Base-by-base conservation (phyloP, 441 rosid species). In the Adansonia rubrostipa region DNA sequence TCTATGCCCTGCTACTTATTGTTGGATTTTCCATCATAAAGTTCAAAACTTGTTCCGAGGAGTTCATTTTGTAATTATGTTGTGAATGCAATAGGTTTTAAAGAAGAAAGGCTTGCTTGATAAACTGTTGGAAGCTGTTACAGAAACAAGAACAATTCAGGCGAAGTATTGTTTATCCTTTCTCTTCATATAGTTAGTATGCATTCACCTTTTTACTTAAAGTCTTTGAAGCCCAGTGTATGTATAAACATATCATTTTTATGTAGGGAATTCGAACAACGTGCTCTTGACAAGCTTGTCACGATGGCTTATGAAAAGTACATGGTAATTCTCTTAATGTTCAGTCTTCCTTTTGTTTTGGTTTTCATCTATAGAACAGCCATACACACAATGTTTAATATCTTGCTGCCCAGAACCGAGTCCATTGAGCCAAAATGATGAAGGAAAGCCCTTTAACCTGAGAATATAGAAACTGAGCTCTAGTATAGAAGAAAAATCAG, bases 221-320 rank as follows among this genome's bases (percentile, higher is more conserved):
- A 78, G 24, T 65, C 44, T 79, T 77, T 17, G 75, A 68, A 40
- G 9, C 24, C 13, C 48, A 17, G 60, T 10, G 54, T 53, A 62
- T 77, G 61, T 74, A 65, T 67, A 68, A 48, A 75, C 74, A 36
- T 42, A 75, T 47, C 62, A 54, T 73, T 64, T 78, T 81, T 82
- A 24, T 86, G 13, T 79, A 96, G 99, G 94, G 97, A 90, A 80
- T 85, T 94, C 20, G 90, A 89, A 84, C 92, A 83, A 67, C 87
- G 81, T 82, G 95, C 97, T 48, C 84, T 88, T 83, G 96, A 94
- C 80, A 89, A 93, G 79, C 98, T 96, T 80, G 87, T 92, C 69
- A 84, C 80, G 62, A 87, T 92, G 92, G 97, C 98, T 81, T 94
- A 92, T 86, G 89, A 90, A 58, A 96, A 93, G 83, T 88, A 91